A percentile compares a stretch with the other conserved stretches of the same genome.
Conservation (phyloP, 805 yeast genomes). For the Ogataea zsoltii region DNA sequence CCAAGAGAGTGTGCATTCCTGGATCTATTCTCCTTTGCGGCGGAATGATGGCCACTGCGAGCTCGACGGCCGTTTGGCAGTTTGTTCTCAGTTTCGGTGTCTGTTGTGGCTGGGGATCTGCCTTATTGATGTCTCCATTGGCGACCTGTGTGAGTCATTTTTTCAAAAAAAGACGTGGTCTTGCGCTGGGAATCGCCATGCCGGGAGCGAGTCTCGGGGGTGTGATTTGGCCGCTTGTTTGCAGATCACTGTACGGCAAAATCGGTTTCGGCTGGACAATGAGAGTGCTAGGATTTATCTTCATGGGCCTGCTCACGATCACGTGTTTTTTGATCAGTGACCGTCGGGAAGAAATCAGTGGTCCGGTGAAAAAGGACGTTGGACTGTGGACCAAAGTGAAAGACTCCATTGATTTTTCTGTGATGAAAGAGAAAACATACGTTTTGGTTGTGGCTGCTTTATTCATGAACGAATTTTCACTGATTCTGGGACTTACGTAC, state of each 20-base stretch:
- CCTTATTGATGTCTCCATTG: conserved; percentile 44
- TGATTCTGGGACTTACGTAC: conserved; percentile 54
- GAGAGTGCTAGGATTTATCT: conserved; percentile 51
- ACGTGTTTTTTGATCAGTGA: conserved; percentile 37
- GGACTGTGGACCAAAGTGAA: conserved; percentile 21
- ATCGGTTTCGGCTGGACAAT: conserved; percentile 65
- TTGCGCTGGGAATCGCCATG: conserved; percentile 62
- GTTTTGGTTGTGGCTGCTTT: conserved; percentile 41
- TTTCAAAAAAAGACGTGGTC: conserved; percentile 56
- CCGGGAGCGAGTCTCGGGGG: conserved; percentile 63
- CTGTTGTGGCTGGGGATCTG: conserved; percentile 45
- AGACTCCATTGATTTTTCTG: conserved; percentile 39
- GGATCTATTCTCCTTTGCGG: conserved; percentile 39
- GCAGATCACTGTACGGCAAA: conserved; percentile 47
- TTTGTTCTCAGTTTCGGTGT: conserved; percentile 54
- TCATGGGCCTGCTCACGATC: conserved; percentile 31
- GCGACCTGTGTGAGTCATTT: conserved; percentile 60
- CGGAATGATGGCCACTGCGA: conserved; percentile 47
- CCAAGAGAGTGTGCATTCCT: conserved; percentile 36
- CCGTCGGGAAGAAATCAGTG: conserved; percentile 25
- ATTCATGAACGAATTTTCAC: conserved; percentile 51
- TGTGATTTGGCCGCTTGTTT: conserved; percentile 52
- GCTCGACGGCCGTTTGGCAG: conserved; percentile 46
- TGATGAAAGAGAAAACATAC: conserved; percentile 45
- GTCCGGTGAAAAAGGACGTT: conserved; percentile 13